Evolutionary conservation across 2,329 filamentous ascomycete genomes (phyloP), one percentile per base, ranked within the genome.

Genomic region (Talaromyces funiculosus): DNA sequence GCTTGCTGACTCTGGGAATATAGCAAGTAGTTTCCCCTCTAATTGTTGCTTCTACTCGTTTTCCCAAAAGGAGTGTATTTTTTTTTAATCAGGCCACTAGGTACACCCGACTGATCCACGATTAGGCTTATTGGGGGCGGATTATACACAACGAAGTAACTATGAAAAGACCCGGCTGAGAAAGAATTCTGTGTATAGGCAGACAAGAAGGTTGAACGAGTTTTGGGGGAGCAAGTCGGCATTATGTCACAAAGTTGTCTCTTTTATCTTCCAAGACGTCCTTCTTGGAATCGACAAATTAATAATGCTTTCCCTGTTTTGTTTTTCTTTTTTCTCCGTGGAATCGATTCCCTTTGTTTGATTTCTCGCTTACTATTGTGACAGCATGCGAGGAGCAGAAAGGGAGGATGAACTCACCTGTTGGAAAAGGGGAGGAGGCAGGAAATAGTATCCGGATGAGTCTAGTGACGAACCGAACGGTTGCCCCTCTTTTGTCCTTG

Each of bases 311-410:
- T 22, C 7, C 43, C 8, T 26, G 16, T 8, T 49, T 47, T 33
- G 9, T n/a, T 49, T 47, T 58, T 16, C 16, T 5, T 58, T 57
- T 58, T 37, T 53, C 22, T 58, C 24, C 35, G 2, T 42, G 26
- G 18, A 14, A 18, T 62, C 60, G 62, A 10, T 51, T 51, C n/a
- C 53, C 56, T 58, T 58, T 58, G 56, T 51, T 38, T 40, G 3
- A 31, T 40, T 40, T 49, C 43, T 51, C 43, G 33, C 45, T 51
- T 49, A 54, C 35, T 45, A 58, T 40, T 26, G 40, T n/a, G 24
- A 22, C 8, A 33, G 37, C 29, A 57, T 57, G 40, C 40, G 40
- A 58, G 33, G 26, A 54, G 35, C 22, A 51, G 20, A 26, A 31
- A 58, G 31, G 40, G 24, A 37, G 14, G 35, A 54, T 54, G 33